Evolutionary conservation across 2,329 filamentous ascomycete species (phyloP).

Genomic region (Aspergillus sp.): DNA sequence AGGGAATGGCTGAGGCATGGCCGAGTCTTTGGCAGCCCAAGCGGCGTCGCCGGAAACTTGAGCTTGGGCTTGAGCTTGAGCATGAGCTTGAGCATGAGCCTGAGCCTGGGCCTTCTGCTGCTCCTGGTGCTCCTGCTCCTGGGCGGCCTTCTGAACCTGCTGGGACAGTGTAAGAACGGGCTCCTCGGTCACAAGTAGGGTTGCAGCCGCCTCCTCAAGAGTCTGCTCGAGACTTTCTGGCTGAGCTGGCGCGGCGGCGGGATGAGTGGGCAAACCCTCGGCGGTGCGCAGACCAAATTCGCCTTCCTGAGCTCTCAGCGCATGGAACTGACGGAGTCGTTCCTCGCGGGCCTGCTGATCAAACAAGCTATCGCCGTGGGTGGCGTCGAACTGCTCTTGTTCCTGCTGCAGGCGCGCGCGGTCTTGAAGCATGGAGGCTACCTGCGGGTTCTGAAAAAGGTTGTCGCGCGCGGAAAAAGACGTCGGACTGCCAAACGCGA

Average conservation of each 20-base stretch:
- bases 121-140: conserved; percentile 38
- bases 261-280: conserved; percentile 48
- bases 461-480: conserved; percentile 51
- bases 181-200: conserved; percentile 36
- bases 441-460: conserved; percentile 58
- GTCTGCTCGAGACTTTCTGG: conserved; percentile 28
- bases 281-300: conserved; percentile 42
- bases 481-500: conserved; percentile 53
- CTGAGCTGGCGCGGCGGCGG: conserved; percentile 36
- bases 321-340: conserved; percentile 81
- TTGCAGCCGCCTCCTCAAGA: conserved; percentile 32
- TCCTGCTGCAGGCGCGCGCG: conserved; percentile 64
- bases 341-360: conserved; percentile 62
- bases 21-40: conserved; percentile 64
- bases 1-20: conserved; percentile 71
- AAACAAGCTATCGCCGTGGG: conserved; percentile 49
- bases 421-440: conserved; percentile 65
- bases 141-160: conserved; percentile 76
- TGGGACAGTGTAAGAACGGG: conserved; percentile 75
- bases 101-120: conserved; percentile 35
- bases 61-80: conserved; percentile 26
- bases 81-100: conserved; percentile 39
- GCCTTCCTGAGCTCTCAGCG: conserved; percentile 74
- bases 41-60: conserved; percentile 54
- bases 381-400: conserved; percentile 59